A percentile compares a stretch with the other conserved stretches of the same genome.
These are phyloP conservation scores for Beauveria varroae DNA, from an alignment of 2,329 filamentous ascomycete species.

Conservation along the genomic window DNA sequence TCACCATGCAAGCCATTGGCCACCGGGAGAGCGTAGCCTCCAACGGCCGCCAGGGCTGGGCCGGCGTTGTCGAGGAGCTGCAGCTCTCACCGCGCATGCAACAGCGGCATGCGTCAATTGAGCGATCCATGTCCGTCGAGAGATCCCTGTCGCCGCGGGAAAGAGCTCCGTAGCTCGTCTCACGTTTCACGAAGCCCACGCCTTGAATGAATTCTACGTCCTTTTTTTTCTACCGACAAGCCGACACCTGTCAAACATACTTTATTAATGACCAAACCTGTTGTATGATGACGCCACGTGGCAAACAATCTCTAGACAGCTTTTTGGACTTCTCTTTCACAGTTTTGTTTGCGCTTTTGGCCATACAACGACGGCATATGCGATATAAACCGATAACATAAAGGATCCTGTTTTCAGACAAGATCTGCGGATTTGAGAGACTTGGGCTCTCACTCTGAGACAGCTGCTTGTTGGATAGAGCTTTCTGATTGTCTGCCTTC, in stretches of 20 bases:
- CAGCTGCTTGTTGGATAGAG: background rate
- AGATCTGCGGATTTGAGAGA: background rate
- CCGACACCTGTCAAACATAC: background rate
- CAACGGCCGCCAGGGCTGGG: conserved; percentile 50
- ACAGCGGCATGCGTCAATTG: conserved; percentile 55
- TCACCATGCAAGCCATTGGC: conserved; percentile 48
- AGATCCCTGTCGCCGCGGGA: conserved; percentile 23
- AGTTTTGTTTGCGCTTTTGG: background rate
- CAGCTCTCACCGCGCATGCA: conserved; percentile 54
- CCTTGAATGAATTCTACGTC: background rate
- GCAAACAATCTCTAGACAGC: background rate
- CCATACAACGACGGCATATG: background rate
- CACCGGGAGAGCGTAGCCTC: conserved; percentile 40
- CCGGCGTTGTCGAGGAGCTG: conserved; percentile 55
- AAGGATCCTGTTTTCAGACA: conserved; percentile 1
- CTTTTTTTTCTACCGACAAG: background rate
- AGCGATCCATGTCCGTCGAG: conserved; percentile 48
- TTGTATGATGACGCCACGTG: background rate
- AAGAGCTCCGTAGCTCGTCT: background rate
- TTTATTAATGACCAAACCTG: background rate
- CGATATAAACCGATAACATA: background rate
- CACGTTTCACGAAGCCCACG: background rate
- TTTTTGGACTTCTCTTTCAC: background rate
- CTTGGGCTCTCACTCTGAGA: background rate
- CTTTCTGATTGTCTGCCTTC: background rate